phyloP scores from a whole-genome alignment of 2,329 filamentous ascomycete species.

The Colletotrichum cereale region DNA sequence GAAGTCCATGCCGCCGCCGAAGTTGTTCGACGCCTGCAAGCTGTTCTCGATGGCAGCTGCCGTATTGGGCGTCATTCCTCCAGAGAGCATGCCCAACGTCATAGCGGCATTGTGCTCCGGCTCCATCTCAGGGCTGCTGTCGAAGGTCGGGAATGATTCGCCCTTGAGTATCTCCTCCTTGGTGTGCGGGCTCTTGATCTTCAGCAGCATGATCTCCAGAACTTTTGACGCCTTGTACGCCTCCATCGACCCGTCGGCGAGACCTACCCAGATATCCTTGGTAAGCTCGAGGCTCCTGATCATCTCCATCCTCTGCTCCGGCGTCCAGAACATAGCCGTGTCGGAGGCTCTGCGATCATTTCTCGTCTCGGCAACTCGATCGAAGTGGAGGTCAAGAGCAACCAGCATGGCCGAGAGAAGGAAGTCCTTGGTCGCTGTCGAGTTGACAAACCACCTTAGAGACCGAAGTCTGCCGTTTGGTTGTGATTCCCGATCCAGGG shows the following conservation, averaged over 20 bases:
- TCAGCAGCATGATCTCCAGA: slow-evolving; percentile 86
- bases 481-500: slow-evolving; percentile 80
- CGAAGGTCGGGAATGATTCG: slow-evolving; percentile 47
- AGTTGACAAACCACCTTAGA: slow-evolving; percentile 83
- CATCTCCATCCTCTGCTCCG: slow-evolving; percentile 79
- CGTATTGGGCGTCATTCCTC: slow-evolving; percentile 51
- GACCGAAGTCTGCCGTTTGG: slow-evolving; percentile 77
- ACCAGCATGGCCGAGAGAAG: slow-evolving; percentile 88
- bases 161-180: slow-evolving; percentile 39
- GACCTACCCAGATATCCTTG: slow-evolving; percentile 82
- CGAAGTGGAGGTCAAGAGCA: slow-evolving; percentile 83
- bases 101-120: slow-evolving; percentile 57
- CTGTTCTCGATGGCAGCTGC: slow-evolving; percentile 45
- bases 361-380: slow-evolving; percentile 63
- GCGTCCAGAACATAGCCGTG: slow-evolving; percentile 67
- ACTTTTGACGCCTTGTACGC: slow-evolving; percentile 87
- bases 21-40: slow-evolving; percentile 56
- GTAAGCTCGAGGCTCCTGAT: slow-evolving; percentile 78
- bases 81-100: slow-evolving; percentile 58
- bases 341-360: slow-evolving; percentile 55
- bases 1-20: slow-evolving; percentile 60
- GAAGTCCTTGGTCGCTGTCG: slow-evolving; percentile 87
- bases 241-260: slow-evolving; percentile 85
- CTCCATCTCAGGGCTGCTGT: slow-evolving; percentile 43
- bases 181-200: slow-evolving; percentile 69